Conservation (phyloP, 768 basidiomycete genomes). For the Pleurotus platypus region DNA sequence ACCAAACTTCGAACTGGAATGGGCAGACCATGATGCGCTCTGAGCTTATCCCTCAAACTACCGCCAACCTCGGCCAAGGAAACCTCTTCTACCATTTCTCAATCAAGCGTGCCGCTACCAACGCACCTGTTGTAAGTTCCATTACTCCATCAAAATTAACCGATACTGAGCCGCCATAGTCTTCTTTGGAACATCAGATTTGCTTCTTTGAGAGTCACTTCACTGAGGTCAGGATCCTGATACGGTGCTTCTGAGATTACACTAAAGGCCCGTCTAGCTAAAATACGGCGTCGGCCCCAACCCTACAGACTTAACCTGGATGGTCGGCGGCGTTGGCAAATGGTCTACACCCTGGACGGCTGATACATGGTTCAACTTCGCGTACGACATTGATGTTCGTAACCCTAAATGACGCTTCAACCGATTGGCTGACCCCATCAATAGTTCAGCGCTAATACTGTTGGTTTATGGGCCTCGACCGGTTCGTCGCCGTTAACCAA, state of each 20-base stretch:
- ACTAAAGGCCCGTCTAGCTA: constrained; percentile 26
- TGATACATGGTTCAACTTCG: constrained; percentile 62
- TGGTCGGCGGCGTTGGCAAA: constrained; percentile 38
- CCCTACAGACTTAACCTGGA: constrained; percentile 50
- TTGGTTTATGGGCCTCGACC: constrained; percentile 57
- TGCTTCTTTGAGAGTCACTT: constrained; percentile 64
- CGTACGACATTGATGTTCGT: constrained; percentile 59
- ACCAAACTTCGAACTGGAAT: constrained; percentile 53
- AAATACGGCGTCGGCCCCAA: constrained; percentile 55
- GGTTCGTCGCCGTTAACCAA: constrained; percentile 43
- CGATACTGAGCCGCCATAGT: constrained; percentile 22
- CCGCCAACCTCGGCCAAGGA: constrained; percentile 51
- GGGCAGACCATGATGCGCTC: constrained; percentile 41
- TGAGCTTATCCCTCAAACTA: constrained; percentile 43
- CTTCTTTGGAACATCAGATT: constrained; percentile 56
- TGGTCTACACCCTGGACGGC: constrained; percentile 51
- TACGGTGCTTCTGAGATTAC: neutral
- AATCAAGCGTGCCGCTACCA: constrained; percentile 41
- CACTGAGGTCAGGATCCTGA: constrained; percentile 39
- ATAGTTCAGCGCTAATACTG: constrained; percentile 49
- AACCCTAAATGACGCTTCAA: neutral
- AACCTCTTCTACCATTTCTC: constrained; percentile 65
- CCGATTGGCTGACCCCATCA: neutral
- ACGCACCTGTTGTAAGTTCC: constrained; percentile 45
- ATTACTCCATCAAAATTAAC: neutral